phyloP scores from a whole-genome alignment of 1,284 basidiomycete species.

The Cryptococcus wingfieldii region DNA sequence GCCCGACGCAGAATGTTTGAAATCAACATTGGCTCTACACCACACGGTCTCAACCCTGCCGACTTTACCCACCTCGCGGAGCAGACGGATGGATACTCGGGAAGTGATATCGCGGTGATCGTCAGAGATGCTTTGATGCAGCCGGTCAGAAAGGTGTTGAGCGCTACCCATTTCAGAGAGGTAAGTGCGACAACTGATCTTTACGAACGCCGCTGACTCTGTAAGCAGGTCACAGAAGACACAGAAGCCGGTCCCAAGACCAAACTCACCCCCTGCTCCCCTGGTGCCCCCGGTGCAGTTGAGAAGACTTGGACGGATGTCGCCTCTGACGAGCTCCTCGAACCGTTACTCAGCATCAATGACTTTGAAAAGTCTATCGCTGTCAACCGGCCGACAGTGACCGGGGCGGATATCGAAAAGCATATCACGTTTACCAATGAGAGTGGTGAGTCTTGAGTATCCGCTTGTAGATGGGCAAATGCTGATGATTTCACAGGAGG shows the following conservation, averaged over 20 bases:
- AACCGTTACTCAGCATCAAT: conserved; percentile 69
- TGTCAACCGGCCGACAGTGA: conserved; percentile 83
- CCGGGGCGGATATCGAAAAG: conserved; percentile 78
- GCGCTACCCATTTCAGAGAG: conserved; percentile 90
- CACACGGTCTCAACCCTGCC: conserved; percentile 71
- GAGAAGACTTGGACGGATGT: conserved; percentile 95
- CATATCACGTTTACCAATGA: conserved; percentile 93
- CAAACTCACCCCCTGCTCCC: conserved; percentile 85
- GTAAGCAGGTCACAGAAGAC: conserved; percentile 44
- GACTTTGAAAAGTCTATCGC: conserved; percentile 86
- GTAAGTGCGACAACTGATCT: conserved; percentile 29
- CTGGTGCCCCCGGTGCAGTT: conserved; percentile 76
- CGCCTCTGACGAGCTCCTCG: conserved; percentile 80
- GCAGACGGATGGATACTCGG: conserved; percentile 90
- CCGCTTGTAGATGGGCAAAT: background rate
- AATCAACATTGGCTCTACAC: conserved; percentile 89
- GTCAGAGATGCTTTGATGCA: conserved; percentile 99
- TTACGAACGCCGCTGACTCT: background rate
- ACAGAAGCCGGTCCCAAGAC: conserved; percentile 54
- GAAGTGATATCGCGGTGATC: conserved; percentile 91
- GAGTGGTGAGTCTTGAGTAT: conserved; percentile 43
- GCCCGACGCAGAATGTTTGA: conserved; percentile 96
- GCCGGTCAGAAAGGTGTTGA: conserved; percentile 91
- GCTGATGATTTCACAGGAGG: conserved; percentile 9
- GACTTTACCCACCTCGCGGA: conserved; percentile 81